Evolutionary conservation across 1,139 yeast genomes (phyloP), one percentile per base, ranked within the genome.

Genomic region (Lodderomyces margitis): DNA sequence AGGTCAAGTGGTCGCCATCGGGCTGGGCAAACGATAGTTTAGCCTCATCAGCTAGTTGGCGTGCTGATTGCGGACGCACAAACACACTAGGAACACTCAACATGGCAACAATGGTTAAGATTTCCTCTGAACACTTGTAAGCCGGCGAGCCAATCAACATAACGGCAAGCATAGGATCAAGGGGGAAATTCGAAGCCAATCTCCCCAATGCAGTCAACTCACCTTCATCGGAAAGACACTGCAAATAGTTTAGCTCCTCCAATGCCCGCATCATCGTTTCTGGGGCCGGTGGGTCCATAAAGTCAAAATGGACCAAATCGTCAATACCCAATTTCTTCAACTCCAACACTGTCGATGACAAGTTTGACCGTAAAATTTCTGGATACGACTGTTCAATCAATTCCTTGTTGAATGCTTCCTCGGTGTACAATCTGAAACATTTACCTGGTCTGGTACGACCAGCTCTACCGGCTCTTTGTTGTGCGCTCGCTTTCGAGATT

Each of bases 231-330:
- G 89, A 88, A 45, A 92, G 75, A 68, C 98, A 92, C 21, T 83
- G 83, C 47, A 92, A 72, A 59, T 88, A 92, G 59, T 92, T 91
- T 57, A 92, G 75, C 63, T 92, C 98, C 64, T 92, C 98, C 52
- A 92, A 71, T 0, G 98, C 98, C 61, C 98, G 78, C 98, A 92
- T 91, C 98, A 92, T 92, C 7, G 98, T 92, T 64, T 92, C 98
- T 4, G 98, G 98, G 1, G 98, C 98, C n/a, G 98, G 98, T 7
- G 98, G 98, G 59, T 92, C 98, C 96, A 92, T 92, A 58, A 92
- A 92, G 62, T 92, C 98, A 59, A 92, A 92, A 64, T 92, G 98
- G 24, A 92, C 98, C 59, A 92, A 78, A 64, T 92, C 98, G 59
- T 92, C 96, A 51, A 92, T 79, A 16, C 98, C 98, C 47, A 92